Conservation (phyloP, 2,329 filamentous ascomycete species). For the Penicillium concentricum region DNA sequence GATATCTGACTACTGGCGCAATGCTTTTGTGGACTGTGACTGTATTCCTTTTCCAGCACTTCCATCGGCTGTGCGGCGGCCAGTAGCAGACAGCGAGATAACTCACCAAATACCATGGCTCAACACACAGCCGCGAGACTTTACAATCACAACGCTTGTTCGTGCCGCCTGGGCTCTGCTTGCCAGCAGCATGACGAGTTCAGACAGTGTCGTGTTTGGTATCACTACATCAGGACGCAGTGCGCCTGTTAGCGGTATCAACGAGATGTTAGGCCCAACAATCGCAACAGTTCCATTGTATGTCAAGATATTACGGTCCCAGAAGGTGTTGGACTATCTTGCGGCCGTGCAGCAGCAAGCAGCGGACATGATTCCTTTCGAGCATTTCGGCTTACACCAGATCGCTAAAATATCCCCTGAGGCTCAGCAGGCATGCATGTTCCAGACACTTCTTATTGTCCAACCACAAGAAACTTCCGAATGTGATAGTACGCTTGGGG, state of each 20-base stretch:
- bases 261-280: conserved; percentile 46
- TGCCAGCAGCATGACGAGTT: conserved; percentile 37
- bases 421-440: conserved; percentile 37
- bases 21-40: conserved; percentile 40
- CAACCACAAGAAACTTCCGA: conserved; percentile 18
- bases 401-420: conserved; percentile 51
- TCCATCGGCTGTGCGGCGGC: conserved; percentile 27
- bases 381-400: conserved; percentile 54
- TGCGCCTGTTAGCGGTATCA: conserved; percentile 39
- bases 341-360: conserved; percentile 54
- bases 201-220: conserved; percentile 44
- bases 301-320: conserved; percentile 28
- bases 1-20: conserved; percentile 44
- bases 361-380: conserved; percentile 55
- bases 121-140: conserved; percentile 8
- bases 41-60: conserved; percentile 45
- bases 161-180: conserved; percentile 45
- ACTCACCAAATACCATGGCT: conserved; percentile 1
- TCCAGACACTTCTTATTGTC: conserved; percentile 43
- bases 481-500: background rate
- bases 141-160: conserved; percentile 44
- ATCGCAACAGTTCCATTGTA: conserved; percentile 46
- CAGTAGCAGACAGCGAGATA: conserved; percentile 8
- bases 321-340: conserved; percentile 49
- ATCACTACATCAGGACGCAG: conserved; percentile 47